Conservation (phyloP, 805 yeast species). For the Pichia gijzeniarum region DNA sequence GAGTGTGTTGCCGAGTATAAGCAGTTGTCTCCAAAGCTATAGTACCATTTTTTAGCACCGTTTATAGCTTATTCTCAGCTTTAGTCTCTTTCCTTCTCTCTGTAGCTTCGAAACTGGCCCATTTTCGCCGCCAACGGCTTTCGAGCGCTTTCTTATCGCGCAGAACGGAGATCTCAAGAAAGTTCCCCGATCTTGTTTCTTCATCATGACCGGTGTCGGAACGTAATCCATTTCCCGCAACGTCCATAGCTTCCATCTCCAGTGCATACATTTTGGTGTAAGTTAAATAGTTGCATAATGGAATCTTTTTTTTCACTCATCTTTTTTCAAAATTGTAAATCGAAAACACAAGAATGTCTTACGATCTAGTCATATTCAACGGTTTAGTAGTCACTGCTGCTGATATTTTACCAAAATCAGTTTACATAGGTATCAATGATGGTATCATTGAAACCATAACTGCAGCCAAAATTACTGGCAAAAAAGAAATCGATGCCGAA, state of each 20-base stretch:
- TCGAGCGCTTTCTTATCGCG: background rate
- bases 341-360: conserved; percentile 45
- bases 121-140: too few species aligned
- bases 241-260: too few species aligned
- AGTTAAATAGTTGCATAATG: too few species aligned
- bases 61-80: too few species aligned
- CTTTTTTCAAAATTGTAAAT: background rate
- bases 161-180: background rate
- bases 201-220: too few species aligned
- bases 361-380: conserved; percentile 27
- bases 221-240: too few species aligned
- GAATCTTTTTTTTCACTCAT: background rate
- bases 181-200: background rate
- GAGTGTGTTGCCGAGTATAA: conserved; percentile 25
- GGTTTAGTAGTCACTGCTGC: conserved; percentile 29
- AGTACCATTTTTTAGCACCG: too few species aligned
- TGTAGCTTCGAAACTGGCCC: too few species aligned
- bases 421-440: conserved; percentile 31
- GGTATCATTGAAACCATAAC: conserved; percentile 36
- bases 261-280: too few species aligned
- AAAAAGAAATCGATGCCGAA: conserved; percentile 35
- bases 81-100: too few species aligned
- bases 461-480: conserved; percentile 18
- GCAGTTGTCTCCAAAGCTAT: conserved; percentile 5
- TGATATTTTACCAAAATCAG: conserved; percentile 16